Evolutionary conservation across 176 grass and related monocot genomes (phyloP).

Genomic region (Phragmites australis): DNA sequence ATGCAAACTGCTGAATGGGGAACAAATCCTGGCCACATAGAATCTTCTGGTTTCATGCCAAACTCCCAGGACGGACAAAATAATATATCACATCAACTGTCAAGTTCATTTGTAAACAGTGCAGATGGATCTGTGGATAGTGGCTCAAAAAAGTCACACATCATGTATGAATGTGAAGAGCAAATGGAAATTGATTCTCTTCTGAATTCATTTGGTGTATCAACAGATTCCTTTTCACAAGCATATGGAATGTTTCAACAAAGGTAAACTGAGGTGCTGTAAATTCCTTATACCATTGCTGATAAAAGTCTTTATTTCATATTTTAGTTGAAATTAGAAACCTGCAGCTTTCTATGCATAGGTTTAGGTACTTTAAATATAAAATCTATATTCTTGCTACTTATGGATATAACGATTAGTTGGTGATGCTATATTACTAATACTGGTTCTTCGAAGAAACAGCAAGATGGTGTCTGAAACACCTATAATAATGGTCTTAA

Average conservation of each 20-base stretch:
- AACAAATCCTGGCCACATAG: constrained; percentile 17
- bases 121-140: constrained; percentile 36
- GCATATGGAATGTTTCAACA: constrained; percentile 51
- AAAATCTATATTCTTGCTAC: background rate
- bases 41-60: constrained; percentile 40
- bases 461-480: constrained; percentile 6
- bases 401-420: constrained; percentile 2
- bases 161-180: constrained; percentile 56
- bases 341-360: background rate
- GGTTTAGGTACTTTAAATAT: background rate
- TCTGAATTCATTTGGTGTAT: constrained; percentile 50
- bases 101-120: constrained; percentile 38
- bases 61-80: constrained; percentile 19
- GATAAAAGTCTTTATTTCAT: background rate
- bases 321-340: constrained; percentile 15
- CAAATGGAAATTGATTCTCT: constrained; percentile 66
- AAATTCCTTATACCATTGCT: constrained; percentile 23
- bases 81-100: constrained; percentile 22
- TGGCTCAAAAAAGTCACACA: constrained; percentile 32
- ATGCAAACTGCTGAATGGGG: constrained; percentile 36
- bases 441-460: constrained; percentile 15
- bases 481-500: background rate
- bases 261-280: constrained; percentile 36
- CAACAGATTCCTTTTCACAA: constrained; percentile 42
- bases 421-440: constrained; percentile 16